These are phyloP conservation scores for Purpureocillium lavendulum DNA, from an alignment of 2,329 filamentous ascomycete genomes.

Conservation along the genomic window DNA sequence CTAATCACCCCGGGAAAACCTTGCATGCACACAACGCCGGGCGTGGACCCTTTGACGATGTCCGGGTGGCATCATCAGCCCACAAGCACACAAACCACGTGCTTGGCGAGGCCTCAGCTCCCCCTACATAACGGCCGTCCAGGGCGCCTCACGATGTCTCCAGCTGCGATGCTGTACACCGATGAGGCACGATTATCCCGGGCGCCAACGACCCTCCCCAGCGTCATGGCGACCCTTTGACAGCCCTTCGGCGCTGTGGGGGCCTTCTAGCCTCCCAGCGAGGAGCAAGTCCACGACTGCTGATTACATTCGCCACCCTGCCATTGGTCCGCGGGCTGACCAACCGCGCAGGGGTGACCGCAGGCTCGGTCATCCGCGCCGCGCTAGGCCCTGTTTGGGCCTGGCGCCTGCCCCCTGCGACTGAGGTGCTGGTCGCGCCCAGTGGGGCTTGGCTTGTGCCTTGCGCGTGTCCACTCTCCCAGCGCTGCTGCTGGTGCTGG, in stretches of 20 bases:
- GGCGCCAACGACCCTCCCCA: conserved; percentile 5
- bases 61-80: too few relatives aligned
- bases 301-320: conserved; percentile 9
- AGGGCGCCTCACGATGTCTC: too few relatives aligned
- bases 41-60: too few relatives aligned
- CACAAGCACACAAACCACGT: not conserved
- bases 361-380: conserved; percentile 10
- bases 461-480: too few relatives aligned
- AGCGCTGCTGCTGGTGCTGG: too few relatives aligned
- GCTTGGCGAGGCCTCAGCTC: too few relatives aligned
- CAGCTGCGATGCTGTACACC: too few relatives aligned
- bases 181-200: not conserved
- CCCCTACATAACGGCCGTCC: too few relatives aligned
- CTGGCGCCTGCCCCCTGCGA: not conserved
- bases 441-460: too few relatives aligned
- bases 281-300: conserved; percentile 3
- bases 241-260: not conserved
- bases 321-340: conserved; percentile 7
- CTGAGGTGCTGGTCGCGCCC: too few relatives aligned
- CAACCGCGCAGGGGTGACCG: conserved; percentile 7
- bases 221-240: conserved; percentile 3
- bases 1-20: too few relatives aligned
- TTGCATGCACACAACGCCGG: too few relatives aligned
- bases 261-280: conserved; percentile 1
- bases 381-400: conserved; percentile 10